A percentile compares a stretch with the other conserved stretches of the same genome.
Conservation (phyloP, 2,329 filamentous ascomycete genomes). For the Macrophomina tecta region DNA sequence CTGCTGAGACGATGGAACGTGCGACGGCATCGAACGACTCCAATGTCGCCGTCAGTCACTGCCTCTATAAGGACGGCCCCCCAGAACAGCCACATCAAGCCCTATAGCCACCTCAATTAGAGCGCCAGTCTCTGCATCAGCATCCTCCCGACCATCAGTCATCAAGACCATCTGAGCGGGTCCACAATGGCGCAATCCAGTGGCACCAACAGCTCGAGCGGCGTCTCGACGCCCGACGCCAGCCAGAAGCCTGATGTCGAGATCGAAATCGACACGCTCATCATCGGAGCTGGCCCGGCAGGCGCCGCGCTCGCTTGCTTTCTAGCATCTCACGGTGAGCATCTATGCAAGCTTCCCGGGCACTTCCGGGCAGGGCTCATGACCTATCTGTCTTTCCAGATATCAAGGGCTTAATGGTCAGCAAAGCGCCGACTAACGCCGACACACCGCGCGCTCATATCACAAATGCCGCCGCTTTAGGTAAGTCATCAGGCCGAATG, state of each 20-base stretch:
- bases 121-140: not conserved
- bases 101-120: not conserved
- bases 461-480: conserved; percentile 63
- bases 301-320: conserved; percentile 63
- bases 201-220: not conserved
- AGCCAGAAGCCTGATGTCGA: not conserved
- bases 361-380: not conserved
- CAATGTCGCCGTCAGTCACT: not conserved
- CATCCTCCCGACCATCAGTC: not conserved
- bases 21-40: not conserved
- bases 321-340: conserved; percentile 54
- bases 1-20: not conserved
- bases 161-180: not conserved
- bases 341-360: not conserved
- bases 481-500: conserved; percentile 35
- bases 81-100: not conserved
- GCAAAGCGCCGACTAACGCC: conserved; percentile 56
- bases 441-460: conserved; percentile 66
- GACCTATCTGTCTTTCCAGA: conserved; percentile 38
- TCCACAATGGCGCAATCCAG: not conserved
- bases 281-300: conserved; percentile 61
- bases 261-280: conserved; percentile 55
- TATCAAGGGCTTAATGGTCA: conserved; percentile 61
- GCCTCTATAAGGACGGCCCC: not conserved
- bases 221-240: not conserved